Evolutionary conservation across 768 basidiomycete species (phyloP).

Genomic region (Dictyophora rubrovolvata): DNA sequence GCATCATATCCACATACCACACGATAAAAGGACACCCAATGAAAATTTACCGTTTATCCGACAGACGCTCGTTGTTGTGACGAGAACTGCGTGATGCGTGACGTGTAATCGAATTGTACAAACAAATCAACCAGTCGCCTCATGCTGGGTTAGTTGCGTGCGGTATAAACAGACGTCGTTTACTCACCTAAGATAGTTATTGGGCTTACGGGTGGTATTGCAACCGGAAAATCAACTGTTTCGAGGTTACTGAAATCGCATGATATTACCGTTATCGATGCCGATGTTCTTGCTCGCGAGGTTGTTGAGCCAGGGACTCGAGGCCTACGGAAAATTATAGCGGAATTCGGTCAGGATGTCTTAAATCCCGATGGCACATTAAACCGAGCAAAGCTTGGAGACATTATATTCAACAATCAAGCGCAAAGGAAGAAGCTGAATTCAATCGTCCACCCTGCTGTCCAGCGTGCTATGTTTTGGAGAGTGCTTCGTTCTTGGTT

Average conservation of each 20-base stretch:
- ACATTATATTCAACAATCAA: constrained; percentile 75
- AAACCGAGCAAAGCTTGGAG: constrained; percentile 75
- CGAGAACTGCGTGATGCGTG: too few relatives aligned
- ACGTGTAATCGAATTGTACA: too few relatives aligned
- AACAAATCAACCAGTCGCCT: not conserved
- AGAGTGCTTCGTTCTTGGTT: constrained; percentile 64
- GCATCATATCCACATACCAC: not conserved
- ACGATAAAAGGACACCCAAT: too few relatives aligned
- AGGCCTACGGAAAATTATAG: constrained; percentile 55
- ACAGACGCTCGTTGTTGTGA: too few relatives aligned
- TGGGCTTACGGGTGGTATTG: constrained; percentile 93
- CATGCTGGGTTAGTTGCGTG: not conserved
- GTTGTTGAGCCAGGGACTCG: constrained; percentile 79
- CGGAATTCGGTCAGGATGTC: constrained; percentile 61
- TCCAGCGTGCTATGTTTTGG: constrained; percentile 68
- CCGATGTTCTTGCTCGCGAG: constrained; percentile 78
- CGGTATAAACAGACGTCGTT: not conserved
- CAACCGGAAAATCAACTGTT: constrained; percentile 93
- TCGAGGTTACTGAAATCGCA: constrained; percentile 59
- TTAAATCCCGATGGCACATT: constrained; percentile 61
- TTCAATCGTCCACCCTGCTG: constrained; percentile 82
- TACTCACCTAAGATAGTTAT: constrained; percentile 49
- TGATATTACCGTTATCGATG: constrained; percentile 79
- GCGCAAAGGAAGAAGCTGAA: constrained; percentile 66
- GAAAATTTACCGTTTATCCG: too few relatives aligned